Evolutionary conservation across 179 eudicot genomes (phyloP).

Genomic region (Silene noctiflora): DNA sequence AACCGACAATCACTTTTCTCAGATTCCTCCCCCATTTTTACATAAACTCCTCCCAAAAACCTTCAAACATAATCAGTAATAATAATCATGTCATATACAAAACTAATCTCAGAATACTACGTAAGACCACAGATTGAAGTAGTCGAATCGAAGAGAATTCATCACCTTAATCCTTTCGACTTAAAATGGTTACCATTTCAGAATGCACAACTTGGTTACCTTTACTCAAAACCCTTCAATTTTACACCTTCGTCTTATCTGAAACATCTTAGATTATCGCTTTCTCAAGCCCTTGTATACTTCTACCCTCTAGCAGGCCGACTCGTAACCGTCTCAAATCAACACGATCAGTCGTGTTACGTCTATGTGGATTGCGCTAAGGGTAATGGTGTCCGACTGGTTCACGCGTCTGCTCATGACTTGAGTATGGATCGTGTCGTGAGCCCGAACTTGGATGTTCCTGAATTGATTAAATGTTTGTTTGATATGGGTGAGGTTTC

Average conservation of each 20-base stretch:
- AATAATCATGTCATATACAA: not conserved
- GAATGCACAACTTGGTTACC: constrained; percentile 3
- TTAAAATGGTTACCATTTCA: not conserved
- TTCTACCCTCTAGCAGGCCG: constrained; percentile 21
- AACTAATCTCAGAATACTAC: constrained; percentile 4
- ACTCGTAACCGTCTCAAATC: not conserved
- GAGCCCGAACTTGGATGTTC: not conserved
- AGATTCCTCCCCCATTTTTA: too few relatives aligned
- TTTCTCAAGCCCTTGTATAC: constrained; percentile 13
- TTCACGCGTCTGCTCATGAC: constrained; percentile 14
- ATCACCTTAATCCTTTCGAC: not conserved
- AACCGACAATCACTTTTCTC: too few relatives aligned
- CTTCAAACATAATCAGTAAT: too few relatives aligned
- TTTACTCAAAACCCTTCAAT: not conserved
- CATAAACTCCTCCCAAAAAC: too few relatives aligned
- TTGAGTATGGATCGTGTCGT: not conserved
- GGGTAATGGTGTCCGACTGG: constrained; percentile 19
- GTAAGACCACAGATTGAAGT: constrained; percentile 6
- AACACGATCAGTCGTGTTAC: not conserved
- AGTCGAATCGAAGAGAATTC: not conserved
- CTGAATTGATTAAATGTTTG: not conserved
- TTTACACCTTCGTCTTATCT: not conserved
- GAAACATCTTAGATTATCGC: not conserved
- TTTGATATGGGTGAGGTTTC: constrained; percentile 13
- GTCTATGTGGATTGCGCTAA: constrained; percentile 12